Evolutionary conservation across 108 stramenopile species (phyloP).

Genomic region (Chaetoceros tenuissimus): DNA sequence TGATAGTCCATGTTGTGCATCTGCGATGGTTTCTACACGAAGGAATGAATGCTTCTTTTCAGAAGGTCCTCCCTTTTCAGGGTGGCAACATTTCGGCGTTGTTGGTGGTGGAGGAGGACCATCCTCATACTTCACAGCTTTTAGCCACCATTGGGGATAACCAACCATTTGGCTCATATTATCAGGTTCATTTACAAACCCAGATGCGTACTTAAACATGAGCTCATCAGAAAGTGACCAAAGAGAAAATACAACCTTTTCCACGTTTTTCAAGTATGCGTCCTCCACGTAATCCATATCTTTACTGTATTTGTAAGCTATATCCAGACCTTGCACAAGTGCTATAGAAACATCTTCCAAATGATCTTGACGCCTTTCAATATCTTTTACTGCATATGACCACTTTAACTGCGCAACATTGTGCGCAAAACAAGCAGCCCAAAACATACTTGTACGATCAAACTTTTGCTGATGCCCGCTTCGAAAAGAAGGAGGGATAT

Average conservation of each 20-base stretch:
- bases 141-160: conserved; percentile 41
- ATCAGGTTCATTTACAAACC: conserved; percentile 30
- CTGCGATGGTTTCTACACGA: too few species aligned
- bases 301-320: background rate
- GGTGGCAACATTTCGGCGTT: conserved; percentile 36
- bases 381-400: conserved; percentile 32
- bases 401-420: conserved; percentile 44
- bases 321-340: conserved; percentile 1
- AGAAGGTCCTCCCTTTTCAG: too few species aligned
- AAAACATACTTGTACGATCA: conserved; percentile 26
- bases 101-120: conserved; percentile 44
- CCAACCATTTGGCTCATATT: conserved; percentile 29
- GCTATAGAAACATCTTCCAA: conserved; percentile 21
- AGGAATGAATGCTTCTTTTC: too few species aligned
- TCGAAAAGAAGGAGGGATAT: conserved; percentile 30
- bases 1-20: too few species aligned
- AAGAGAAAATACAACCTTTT: conserved; percentile 11
- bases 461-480: conserved; percentile 27
- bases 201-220: conserved; percentile 39
- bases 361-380: conserved; percentile 12
- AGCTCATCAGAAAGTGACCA: conserved; percentile 32
- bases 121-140: conserved; percentile 24
- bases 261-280: conserved; percentile 13
- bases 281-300: conserved; percentile 8
- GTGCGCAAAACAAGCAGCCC: conserved; percentile 29